A percentile compares a stretch with the other conserved stretches of the same genome.
These are phyloP conservation scores for Ampelocalamus luodianensis DNA, from an alignment of 176 grass and related monocot genomes.

Conservation along the genomic window DNA sequence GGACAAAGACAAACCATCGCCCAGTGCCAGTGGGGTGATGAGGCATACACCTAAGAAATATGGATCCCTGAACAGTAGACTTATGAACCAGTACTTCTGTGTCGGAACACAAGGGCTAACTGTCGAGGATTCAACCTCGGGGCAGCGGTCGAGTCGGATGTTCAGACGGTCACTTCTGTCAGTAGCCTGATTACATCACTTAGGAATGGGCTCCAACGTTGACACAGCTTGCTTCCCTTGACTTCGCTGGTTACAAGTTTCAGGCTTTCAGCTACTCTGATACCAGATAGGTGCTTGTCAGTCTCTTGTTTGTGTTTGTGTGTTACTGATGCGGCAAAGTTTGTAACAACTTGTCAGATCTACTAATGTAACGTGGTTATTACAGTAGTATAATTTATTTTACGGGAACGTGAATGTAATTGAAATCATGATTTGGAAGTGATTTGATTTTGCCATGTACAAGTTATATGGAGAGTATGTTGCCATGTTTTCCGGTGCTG, in stretches of 20 bases:
- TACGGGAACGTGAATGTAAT: neutral
- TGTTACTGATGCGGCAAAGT: neutral
- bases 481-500: neutral
- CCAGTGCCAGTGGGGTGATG: constrained; percentile 32
- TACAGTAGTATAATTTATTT: neutral
- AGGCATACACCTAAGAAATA: constrained; percentile 51
- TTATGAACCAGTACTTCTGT: constrained; percentile 68
- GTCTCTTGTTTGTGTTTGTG: neutral
- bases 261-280: constrained; percentile 4
- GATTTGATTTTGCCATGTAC: neutral
- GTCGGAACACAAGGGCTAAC: constrained; percentile 54
- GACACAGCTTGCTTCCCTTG: neutral
- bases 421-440: neutral
- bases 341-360: constrained; percentile 11
- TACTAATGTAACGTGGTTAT: constrained; percentile 24
- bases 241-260: neutral
- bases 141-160: constrained; percentile 33
- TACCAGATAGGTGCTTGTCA: neutral
- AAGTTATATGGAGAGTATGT: neutral
- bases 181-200: constrained; percentile 43
- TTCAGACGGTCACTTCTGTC: constrained; percentile 55
- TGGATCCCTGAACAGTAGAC: constrained; percentile 53
- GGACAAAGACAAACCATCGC: constrained; percentile 44
- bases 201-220: neutral
- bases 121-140: constrained; percentile 28